Base-by-base conservation (phyloP, 1,139 yeast genomes). In the Pichia sp. region DNA sequence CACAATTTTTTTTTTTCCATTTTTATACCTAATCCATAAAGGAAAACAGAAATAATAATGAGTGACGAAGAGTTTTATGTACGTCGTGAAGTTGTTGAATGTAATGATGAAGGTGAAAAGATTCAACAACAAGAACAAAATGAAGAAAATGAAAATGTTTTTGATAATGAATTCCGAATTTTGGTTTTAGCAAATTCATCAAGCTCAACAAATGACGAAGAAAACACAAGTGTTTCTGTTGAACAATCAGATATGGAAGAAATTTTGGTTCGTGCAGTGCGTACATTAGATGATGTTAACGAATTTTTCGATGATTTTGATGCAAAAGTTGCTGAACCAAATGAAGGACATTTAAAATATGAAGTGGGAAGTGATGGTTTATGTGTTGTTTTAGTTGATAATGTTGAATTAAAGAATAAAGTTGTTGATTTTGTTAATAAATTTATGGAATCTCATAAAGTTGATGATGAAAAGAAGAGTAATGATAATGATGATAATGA, bases 351-450 rank as follows among this genome's bases (percentile, higher is more conserved):
- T 60, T 78, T 83, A 57, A 83, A 83, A 62, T 83, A 83, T 61
- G 88, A 83, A 60, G 86, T 83, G 9, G 87, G 87, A 6, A 80
- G 85, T 55, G 89, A 83, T 62, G 89, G 89, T 5, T 67, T 83
- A 54, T 84, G 83, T 53, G 83, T 83, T 42, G 73, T 83, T 43
- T 73, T 83, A 34, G 81, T 81, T 28, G 72, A 70, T 51, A 64
- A 64, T 30, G 64, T 63, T 3, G 51, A 48, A 13, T 51, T 67
- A 44, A 63, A 58, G 49, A 52, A 49, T 14, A 44, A 47, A 29
- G 68, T 65, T 42, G 53, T 60, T 18, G 44, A 49, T 16, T 67
- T 65, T 55, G 59, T 66, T 14, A 59, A 60, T 25, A 51, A 52
- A 5, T 63, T 57, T 45, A 44, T 58, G 22, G 46, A 39, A 9